Base-by-base conservation (phyloP, 495 filamentous ascomycete genomes). In the Penicillium parvum region DNA sequence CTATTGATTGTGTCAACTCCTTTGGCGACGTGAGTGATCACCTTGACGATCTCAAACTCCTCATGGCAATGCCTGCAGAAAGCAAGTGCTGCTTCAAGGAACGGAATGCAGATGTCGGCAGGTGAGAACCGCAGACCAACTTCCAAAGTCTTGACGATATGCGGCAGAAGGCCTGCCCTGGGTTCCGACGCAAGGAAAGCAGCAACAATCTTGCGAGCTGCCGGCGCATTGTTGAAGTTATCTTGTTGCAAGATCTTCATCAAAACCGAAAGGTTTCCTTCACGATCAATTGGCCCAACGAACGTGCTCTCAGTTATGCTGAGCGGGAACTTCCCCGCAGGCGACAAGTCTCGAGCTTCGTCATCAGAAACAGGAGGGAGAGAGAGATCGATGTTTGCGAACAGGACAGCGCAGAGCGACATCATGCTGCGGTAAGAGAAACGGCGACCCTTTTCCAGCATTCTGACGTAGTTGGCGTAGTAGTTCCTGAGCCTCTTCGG, bases 1-100 rank as follows among this genome's bases (percentile, higher is more conserved):
- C 63, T 65, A 19, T 73, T 72, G 47, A 83, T 79, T 14, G 76
- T 72, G 2, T 76, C 66, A 10, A 85, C 68, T 15, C 77, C 76
- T 32, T 69, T 65, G 12, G 78, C 68, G 42, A 81, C 73, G 38
- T 65, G 71, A 27, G 58, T 53, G 14, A 83, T 71, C 40, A 82
- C 50, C 6, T 61, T 55, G 20, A 63, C 45, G 20, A 77, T 64
- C 15, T 66, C 54, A 2, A 39, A 47, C 23, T 64, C 48, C 19
- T 61, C 63, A 11, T 66, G 66, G 28, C 69, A 64, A 28, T 44
- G 51, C 30, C 68, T 61, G 47, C 76, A 78, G 45, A 78, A 78
- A 1, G 63, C 52, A 27, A 77, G 34, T 11, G 75, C 68, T 32
- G 72, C 74, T 5, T 71, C 60, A 25, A 83, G 63, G 46, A 68